Percentiles rank a stretch among this genome's conserved stretches.
These are phyloP conservation scores for Solanum aculeatissimum DNA, from an alignment of 305 asterid species.

Conservation along the genomic window DNA sequence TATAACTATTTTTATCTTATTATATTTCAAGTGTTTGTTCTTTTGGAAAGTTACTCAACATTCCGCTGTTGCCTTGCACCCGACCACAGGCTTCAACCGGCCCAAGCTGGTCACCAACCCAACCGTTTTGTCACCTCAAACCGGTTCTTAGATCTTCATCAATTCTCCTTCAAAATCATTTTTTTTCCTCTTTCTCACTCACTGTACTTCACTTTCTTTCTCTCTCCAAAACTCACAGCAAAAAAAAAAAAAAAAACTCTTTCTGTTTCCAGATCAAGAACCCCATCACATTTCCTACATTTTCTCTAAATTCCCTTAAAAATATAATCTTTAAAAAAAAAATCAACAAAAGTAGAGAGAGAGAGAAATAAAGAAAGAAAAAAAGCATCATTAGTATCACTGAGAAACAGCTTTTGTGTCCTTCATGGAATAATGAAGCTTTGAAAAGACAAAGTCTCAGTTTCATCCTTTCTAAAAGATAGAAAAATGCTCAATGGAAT, in stretches of 20 bases:
- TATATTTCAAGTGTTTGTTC: too few species aligned
- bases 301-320: neutral
- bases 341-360: neutral
- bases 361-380: neutral
- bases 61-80: neutral
- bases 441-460: constrained; percentile 28
- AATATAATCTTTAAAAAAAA: neutral
- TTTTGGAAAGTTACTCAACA: too few species aligned
- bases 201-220: neutral
- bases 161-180: neutral
- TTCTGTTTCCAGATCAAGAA: neutral
- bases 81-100: neutral
- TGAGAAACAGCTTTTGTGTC: constrained; percentile 13
- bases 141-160: neutral
- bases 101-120: neutral
- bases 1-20: too few species aligned
- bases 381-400: neutral
- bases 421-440: constrained; percentile 6
- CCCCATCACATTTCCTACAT: neutral
- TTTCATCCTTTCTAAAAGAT: constrained; percentile 9
- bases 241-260: neutral
- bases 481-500: constrained; percentile 15
- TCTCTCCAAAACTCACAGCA: neutral
- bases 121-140: neutral
- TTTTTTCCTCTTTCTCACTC: neutral